Evolutionary conservation across 257 asterid genomes (phyloP).

Genomic region (Solanum appendiculatum): DNA sequence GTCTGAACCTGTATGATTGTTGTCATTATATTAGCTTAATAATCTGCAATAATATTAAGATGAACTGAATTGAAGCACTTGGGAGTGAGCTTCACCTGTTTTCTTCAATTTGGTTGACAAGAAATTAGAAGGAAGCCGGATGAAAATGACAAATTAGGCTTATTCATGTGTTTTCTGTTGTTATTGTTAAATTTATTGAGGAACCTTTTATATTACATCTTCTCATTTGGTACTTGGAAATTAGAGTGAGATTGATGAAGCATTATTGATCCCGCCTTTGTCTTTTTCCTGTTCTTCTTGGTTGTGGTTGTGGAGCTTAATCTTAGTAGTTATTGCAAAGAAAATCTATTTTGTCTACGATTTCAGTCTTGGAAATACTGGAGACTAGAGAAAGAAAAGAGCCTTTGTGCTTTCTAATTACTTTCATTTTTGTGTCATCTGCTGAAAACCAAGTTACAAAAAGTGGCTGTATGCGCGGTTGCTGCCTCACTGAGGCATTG

Average conservation of each 20-base stretch:
- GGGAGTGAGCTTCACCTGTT: not conserved
- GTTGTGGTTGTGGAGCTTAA: not conserved
- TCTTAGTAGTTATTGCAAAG: not conserved
- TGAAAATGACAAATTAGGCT: not conserved
- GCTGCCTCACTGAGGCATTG: not conserved
- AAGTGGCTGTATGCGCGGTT: not conserved
- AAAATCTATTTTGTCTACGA: not conserved
- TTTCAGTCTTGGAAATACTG: not conserved
- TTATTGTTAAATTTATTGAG: not conserved
- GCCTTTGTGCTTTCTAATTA: not conserved
- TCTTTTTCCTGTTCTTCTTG: not conserved
- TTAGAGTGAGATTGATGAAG: not conserved
- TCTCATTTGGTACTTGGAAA: not conserved
- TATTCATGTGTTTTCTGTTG: not conserved
- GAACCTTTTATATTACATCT: not conserved
- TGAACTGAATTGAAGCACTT: not conserved
- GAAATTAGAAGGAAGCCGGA: not conserved
- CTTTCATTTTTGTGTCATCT: not conserved
- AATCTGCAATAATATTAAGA: not conserved
- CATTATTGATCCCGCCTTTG: not conserved
- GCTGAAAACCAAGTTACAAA: not conserved
- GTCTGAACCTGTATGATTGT: not conserved
- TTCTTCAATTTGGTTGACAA: not conserved
- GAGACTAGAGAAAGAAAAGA: not conserved
- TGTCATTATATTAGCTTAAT: not conserved